These are phyloP conservation scores for Bryoglossum gracile DNA, from an alignment of 495 filamentous ascomycete genomes.

Conservation along the genomic window DNA sequence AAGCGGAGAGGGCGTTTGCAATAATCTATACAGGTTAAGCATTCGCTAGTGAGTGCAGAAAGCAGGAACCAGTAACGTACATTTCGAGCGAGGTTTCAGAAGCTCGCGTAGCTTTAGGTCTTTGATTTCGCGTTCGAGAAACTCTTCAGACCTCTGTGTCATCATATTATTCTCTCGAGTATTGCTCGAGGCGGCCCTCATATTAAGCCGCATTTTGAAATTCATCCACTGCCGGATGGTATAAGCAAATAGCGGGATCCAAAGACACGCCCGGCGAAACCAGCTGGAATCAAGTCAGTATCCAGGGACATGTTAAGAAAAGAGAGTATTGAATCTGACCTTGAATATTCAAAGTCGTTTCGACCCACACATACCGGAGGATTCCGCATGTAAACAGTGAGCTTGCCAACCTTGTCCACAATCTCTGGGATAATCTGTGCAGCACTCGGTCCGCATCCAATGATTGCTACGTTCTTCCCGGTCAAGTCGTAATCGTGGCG, in stretches of 20 bases:
- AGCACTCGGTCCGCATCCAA: slow-evolving; percentile 57
- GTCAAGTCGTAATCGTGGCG: slow-evolving; percentile 40
- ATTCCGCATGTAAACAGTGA: slow-evolving; percentile 42
- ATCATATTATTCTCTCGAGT: neutral
- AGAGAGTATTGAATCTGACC: neutral
- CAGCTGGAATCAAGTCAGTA: neutral
- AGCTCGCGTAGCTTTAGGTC: neutral
- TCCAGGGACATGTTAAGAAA: neutral
- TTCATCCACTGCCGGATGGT: neutral
- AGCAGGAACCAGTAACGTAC: no score
- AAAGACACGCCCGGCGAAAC: neutral
- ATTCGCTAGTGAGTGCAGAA: neutral
- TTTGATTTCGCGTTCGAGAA: neutral
- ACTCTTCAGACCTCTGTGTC: neutral
- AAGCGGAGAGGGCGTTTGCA: neutral
- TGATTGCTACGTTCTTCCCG: slow-evolving; percentile 44
- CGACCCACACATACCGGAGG: neutral
- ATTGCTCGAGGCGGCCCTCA: neutral
- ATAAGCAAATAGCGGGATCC: neutral
- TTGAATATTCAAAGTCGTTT: neutral
- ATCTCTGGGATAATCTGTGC: slow-evolving; percentile 66
- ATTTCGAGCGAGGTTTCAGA: neutral
- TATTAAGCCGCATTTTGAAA: neutral
- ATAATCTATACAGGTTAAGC: neutral
- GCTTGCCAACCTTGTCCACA: slow-evolving; percentile 42